Conservation (phyloP, 75 land plant genomes). For the Gnetum montanum region DNA sequence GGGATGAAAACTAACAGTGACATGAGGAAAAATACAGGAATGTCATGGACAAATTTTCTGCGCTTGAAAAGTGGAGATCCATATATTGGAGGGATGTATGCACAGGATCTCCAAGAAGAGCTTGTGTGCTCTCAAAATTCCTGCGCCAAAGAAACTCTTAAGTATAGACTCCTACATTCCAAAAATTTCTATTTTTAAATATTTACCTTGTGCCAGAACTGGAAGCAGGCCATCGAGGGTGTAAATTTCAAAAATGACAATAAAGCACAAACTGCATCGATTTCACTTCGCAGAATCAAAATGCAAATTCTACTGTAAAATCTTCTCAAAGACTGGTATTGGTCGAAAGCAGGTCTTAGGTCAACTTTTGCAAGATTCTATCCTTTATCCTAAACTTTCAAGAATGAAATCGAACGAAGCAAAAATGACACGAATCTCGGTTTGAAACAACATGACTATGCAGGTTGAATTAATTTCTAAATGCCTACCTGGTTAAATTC, state of each 20-base stretch:
- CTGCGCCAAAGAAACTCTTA: constrained; percentile 69
- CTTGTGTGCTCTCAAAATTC: constrained; percentile 27
- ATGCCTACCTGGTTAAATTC: too few species aligned
- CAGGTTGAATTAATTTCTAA: too few species aligned
- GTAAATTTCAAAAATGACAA: not conserved
- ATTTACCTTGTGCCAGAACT: not conserved
- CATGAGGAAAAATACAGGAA: constrained; percentile 11
- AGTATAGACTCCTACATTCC: constrained; percentile 25
- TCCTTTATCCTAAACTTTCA: too few species aligned
- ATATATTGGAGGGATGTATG: constrained; percentile 23
- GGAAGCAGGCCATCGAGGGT: not conserved
- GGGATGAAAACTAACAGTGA: constrained; percentile 34
- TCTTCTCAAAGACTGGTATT: not conserved
- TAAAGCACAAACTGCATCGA: not conserved
- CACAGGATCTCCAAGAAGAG: constrained; percentile 29
- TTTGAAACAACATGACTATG: too few species aligned
- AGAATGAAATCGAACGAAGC: too few species aligned
- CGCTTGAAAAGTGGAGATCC: constrained; percentile 13
- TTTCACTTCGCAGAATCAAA: not conserved
- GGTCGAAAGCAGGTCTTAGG: not conserved
- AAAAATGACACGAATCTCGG: too few species aligned
- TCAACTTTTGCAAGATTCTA: not conserved
- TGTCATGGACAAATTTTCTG: constrained; percentile 18
- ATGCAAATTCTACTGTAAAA: not conserved
- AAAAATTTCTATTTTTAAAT: constrained; percentile 13